These are phyloP conservation scores for Mesotaenium endlicherianum DNA, from an alignment of 139 green algal genomes.

Conservation along the genomic window DNA sequence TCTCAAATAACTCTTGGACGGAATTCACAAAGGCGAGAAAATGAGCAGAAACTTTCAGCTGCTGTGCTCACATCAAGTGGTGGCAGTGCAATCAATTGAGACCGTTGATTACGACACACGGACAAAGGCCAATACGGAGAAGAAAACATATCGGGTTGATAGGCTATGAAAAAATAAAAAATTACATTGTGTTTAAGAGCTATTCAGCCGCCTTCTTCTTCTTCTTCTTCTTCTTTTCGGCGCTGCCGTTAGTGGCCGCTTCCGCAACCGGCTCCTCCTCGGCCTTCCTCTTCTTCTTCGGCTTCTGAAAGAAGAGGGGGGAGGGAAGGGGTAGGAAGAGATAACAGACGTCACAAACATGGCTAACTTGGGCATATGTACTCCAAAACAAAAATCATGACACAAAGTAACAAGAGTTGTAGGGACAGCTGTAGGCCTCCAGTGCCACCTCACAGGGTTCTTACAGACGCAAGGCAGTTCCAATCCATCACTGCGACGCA, in stretches of 20 bases:
- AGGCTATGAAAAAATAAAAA: neutral
- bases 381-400: too few species aligned
- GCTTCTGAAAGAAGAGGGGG: too few species aligned
- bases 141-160: neutral
- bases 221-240: conserved; percentile 51
- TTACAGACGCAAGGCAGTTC: too few species aligned
- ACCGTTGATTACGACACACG: neutral
- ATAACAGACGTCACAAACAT: too few species aligned
- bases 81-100: neutral
- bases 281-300: conserved; percentile 16
- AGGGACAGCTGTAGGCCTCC: too few species aligned
- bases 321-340: too few species aligned
- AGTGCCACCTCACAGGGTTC: too few species aligned
- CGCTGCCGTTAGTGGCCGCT: neutral
- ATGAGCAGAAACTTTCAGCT: neutral
- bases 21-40: neutral
- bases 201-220: conserved; percentile 19
- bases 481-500: too few species aligned
- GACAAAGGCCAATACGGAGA: neutral
- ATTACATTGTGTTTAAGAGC: neutral
- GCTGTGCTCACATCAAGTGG: neutral
- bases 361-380: too few species aligned
- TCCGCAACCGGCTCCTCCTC: neutral
- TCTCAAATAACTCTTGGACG: too few species aligned
- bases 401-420: too few species aligned